Conservation (phyloP, 495 filamentous ascomycete species). For the Annulohypoxylon nitens region DNA sequence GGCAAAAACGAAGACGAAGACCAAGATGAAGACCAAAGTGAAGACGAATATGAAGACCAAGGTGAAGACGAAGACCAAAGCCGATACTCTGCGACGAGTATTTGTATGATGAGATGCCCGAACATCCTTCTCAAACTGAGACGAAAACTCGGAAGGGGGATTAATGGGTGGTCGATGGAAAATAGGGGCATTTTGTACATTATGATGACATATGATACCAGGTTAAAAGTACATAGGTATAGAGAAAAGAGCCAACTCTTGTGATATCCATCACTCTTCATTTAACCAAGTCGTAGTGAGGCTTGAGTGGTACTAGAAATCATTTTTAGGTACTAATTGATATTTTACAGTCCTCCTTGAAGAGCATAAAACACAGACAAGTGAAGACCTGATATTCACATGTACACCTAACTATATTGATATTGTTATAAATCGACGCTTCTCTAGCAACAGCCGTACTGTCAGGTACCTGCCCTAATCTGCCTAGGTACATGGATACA, state of each 20-base stretch:
- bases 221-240: background rate
- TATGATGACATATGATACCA: conserved; percentile 15
- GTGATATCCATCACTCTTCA: background rate
- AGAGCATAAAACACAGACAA: background rate
- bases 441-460: background rate
- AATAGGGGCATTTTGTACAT: conserved; percentile 1
- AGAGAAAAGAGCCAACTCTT: conserved; percentile 19
- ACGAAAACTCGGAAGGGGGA: background rate
- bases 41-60: too few species aligned
- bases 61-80: too few species aligned
- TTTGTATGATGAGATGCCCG: too few species aligned
- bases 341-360: background rate
- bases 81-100: too few species aligned
- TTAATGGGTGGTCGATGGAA: background rate
- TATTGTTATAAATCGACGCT: background rate
- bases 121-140: background rate
- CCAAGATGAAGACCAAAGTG: too few species aligned
- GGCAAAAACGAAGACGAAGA: too few species aligned
- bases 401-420: background rate
- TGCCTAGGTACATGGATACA: background rate
- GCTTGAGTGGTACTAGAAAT: background rate
- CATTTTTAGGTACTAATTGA: background rate
- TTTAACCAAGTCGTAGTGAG: background rate
- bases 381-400: background rate
- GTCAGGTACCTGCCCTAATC: conserved; percentile 19